These are phyloP conservation scores for Corymbia citriodora DNA, from an alignment of 441 rosid genomes.

Conservation along the genomic window DNA sequence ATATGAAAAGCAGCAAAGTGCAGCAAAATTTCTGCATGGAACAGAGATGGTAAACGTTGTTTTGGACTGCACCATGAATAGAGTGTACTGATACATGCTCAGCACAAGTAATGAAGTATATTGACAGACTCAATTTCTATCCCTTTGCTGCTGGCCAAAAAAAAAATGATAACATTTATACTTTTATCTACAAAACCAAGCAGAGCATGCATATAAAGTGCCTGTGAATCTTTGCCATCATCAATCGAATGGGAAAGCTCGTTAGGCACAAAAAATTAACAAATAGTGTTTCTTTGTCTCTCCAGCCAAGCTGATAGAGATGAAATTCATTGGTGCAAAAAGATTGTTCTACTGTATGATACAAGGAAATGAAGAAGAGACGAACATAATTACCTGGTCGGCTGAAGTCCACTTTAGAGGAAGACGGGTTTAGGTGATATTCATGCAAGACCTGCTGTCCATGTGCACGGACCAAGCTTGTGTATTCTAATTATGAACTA, in stretches of 20 bases:
- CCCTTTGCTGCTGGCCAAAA: too few relatives aligned
- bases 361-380: not conserved
- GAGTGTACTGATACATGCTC: too few relatives aligned
- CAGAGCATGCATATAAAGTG: not conserved
- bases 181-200: too few relatives aligned
- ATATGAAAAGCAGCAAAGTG: too few relatives aligned
- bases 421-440: not conserved
- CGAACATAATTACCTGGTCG: not conserved
- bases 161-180: too few relatives aligned
- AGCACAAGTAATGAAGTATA: too few relatives aligned
- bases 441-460: accelerated
- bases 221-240: not conserved
- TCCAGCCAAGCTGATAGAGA: not conserved
- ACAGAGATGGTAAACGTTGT: too few relatives aligned
- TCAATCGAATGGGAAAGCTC: not conserved
- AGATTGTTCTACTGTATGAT: not conserved
- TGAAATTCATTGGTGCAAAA: not conserved
- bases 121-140: too few relatives aligned
- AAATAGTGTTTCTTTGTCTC: not conserved
- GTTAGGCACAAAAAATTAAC: not conserved
- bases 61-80: too few relatives aligned
- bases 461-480: not conserved
- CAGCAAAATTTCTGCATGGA: too few relatives aligned
- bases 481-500: not conserved
- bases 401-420: not conserved